Conservation (phyloP, 129 eudicot species). For the Scalesia atractyloides region DNA sequence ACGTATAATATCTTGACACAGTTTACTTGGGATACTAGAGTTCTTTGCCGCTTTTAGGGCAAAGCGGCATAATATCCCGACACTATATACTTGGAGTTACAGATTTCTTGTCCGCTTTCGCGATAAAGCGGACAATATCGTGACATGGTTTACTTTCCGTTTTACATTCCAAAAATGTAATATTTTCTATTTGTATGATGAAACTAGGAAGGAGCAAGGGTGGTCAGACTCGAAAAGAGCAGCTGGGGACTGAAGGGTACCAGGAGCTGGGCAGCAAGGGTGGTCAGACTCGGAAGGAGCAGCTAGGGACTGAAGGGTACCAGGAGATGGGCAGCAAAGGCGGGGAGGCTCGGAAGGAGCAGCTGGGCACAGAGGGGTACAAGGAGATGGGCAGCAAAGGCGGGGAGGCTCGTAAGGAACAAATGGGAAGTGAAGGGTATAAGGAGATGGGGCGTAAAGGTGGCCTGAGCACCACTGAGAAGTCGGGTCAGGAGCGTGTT, state of each 20-base stretch:
- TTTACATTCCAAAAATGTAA: too few species aligned
- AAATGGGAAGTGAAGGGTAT: slow-evolving; percentile 63
- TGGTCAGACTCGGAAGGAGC: slow-evolving; percentile 34
- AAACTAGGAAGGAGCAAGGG: slow-evolving; percentile 28
- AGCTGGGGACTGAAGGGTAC: slow-evolving; percentile 66
- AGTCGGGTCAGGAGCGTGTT: slow-evolving; percentile 51
- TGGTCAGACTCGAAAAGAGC: slow-evolving; percentile 67
- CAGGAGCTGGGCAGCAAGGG: slow-evolving; percentile 61
- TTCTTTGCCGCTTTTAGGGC: too few species aligned
- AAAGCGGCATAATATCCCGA: too few species aligned
- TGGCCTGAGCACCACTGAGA: slow-evolving; percentile 61
- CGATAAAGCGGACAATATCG: too few species aligned
- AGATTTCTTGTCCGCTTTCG: too few species aligned
- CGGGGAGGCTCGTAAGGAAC: slow-evolving; percentile 60
- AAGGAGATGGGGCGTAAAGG: slow-evolving; percentile 78
- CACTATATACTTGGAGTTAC: too few species aligned
- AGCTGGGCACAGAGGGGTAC: slow-evolving; percentile 64
- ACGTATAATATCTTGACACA: too few species aligned
- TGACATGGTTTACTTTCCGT: too few species aligned
- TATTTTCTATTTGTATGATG: too few species aligned
- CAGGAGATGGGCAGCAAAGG: slow-evolving; percentile 51
- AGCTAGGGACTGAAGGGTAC: slow-evolving; percentile 38
- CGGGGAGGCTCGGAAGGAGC: slow-evolving; percentile 58
- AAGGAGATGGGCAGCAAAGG: slow-evolving; percentile 65
- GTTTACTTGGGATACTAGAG: too few species aligned